Base-by-base conservation (phyloP, 106 monocot species). In the Agapanthus africanus region DNA sequence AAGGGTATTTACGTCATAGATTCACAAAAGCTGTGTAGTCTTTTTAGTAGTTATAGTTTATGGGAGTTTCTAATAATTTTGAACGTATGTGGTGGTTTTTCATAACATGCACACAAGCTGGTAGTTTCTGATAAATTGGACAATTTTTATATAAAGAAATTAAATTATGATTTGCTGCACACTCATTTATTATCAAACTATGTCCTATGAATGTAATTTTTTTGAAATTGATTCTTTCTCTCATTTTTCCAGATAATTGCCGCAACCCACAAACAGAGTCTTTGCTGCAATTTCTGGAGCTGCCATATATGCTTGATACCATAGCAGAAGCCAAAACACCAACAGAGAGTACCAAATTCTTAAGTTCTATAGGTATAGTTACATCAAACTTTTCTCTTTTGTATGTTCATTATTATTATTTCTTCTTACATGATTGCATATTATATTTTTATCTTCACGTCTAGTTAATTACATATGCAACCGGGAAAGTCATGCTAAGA, bases 241-340 rank as follows among this genome's bases (percentile, higher is more conserved):
- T n/a, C n/a, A n/a, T n/a, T n/a, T 72, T 6, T 40, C 34, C 76
- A 91, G 90, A 67, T 59, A 78, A 76, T 71, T 66, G 66, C 11
- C 73, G 83, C 40, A 90, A 90, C 39, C 86, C 83, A 51, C 90
- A 90, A 66, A 90, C 86, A 14, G 90, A 86, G 73, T 77, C 80
- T 42, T 75, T 90, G 38, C 65, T 90, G 59, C 68, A 78, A 54
- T 68, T 86, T 65, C 63, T 88, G 65, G 79, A 81, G 41, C 79
- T 83, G 19, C 76, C 83, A 7, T 92, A 88, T 78, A 52, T 84
- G 56, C 80, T 88, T 71, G 82, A 85, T 75, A 59, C 37, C 18
- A 10, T 42, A 32, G 31, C 50, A 38, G 65, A 73, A 32, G 22
- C 40, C 42, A 63, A 67, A 40, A 69, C 74, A 38, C 80, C 47